Base-by-base conservation (phyloP, 1,284 basidiomycete species). In the Quambalaria eucalypti region DNA sequence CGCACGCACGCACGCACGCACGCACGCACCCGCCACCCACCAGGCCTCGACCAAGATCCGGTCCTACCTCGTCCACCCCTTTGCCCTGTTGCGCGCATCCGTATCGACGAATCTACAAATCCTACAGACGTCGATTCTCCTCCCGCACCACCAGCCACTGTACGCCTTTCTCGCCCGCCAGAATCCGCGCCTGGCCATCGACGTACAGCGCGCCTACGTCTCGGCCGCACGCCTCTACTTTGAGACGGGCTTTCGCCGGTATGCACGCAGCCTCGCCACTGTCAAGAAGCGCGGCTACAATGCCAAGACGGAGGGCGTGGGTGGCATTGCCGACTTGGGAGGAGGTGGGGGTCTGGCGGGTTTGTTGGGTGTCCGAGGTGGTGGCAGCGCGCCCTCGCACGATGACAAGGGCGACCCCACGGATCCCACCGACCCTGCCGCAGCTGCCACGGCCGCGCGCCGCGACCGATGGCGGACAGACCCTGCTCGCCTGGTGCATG, bases 51-150 rank as follows among this genome's bases (percentile, higher is more conserved):
- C 85, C 9, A 93, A 93, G 75, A 80, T 98, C 28, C 84, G 90
- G n/a, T 79, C 81, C 0, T 92, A 91, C 78, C 89, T 98, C 67
- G 80, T 91, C 12, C 81, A 84, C 1, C 78, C 95, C 4, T 82
- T 97, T 62, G 83, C 86, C 48, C 87, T 91, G 8, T 87, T 96
- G 54, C 84, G 85, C 51, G 79, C 79, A 23, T 90, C 84, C 59
- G 86, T 97, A 63, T 86, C 88, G 10, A 90, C 90, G 7, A 96
- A 98, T 71, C 83, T 97, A 78, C 88, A 90, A 67, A 85, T 96
- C 46, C 80, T 97, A 2, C 95, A 99, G 73, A 87, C 87, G 0
- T 87, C 88, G 0, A 81, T 92, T 1, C 80, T 97, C 51, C 78
- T 93, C 57, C 90, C 90, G 71, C 62, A 66, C 31, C 82, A 83